These are phyloP conservation scores for Collybia sordida DNA, from an alignment of 768 basidiomycete genomes.

Conservation along the genomic window DNA sequence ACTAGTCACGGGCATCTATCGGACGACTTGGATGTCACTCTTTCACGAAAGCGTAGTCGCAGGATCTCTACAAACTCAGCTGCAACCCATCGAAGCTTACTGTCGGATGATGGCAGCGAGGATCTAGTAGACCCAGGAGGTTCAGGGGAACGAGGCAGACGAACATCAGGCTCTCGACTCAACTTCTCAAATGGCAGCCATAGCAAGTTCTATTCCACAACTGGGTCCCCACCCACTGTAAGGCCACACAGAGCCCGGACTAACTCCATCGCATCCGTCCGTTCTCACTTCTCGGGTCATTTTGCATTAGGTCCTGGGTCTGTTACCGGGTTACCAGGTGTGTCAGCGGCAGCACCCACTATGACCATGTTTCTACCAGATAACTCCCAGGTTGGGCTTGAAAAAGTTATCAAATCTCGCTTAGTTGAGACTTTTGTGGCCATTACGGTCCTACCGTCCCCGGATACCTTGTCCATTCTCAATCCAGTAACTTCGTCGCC, in stretches of 20 bases:
- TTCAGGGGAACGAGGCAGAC: conserved; percentile 36
- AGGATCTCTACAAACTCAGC: conserved; percentile 61
- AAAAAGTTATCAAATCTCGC: conserved; percentile 69
- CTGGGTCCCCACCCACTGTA: conserved; percentile 29
- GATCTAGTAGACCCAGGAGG: conserved; percentile 21
- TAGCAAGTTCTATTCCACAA: conserved; percentile 12
- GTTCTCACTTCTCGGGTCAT: conserved; percentile 22
- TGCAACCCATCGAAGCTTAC: conserved; percentile 43
- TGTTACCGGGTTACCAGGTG: conserved; percentile 13
- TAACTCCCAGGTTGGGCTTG: conserved; percentile 66
- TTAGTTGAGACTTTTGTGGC: conserved; percentile 78
- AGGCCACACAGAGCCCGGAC: conserved; percentile 48
- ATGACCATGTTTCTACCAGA: conserved; percentile 44
- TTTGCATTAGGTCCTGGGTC: conserved; percentile 14
- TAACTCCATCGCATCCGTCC: conserved; percentile 49
- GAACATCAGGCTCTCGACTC: conserved; percentile 45
- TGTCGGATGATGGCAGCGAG: conserved; percentile 43
- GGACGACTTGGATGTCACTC: conserved; percentile 69
- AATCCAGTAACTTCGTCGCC: background rate
- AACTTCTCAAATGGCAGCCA: conserved; percentile 28
- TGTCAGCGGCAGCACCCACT: conserved; percentile 18
- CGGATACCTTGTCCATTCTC: background rate
- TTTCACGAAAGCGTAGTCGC: conserved; percentile 58
- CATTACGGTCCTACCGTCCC: conserved; percentile 38
- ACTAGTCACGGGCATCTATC: conserved; percentile 54